A percentile compares a stretch with the other conserved stretches of the same genome.
Conservation (phyloP, 2,329 filamentous ascomycete species). For the Sclerotinia borealis region DNA sequence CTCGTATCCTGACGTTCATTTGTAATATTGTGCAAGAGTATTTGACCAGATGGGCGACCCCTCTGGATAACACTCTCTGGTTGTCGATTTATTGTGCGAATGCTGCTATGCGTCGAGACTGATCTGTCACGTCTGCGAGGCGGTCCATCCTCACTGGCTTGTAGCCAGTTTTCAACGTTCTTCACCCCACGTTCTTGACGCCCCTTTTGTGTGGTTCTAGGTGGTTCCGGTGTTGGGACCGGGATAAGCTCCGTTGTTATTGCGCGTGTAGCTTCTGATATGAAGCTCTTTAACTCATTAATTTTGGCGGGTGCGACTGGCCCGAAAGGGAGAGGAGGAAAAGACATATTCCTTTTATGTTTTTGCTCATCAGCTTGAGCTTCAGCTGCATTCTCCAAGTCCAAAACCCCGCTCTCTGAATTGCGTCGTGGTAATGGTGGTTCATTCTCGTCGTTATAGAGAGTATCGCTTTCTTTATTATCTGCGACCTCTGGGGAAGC, state of each 20-base stretch:
- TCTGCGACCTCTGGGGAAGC: neutral
- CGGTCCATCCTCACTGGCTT: constrained; percentile 13
- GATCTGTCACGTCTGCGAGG: constrained; percentile 23
- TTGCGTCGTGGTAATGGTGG: constrained; percentile 26
- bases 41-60: constrained; percentile 8
- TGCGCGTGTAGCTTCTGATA: constrained; percentile 16
- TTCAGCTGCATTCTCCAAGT: constrained; percentile 17
- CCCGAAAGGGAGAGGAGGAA: constrained; percentile 14
- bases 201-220: constrained; percentile 11
- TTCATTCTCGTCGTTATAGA: constrained; percentile 16
- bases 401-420: constrained; percentile 31
- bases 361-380: constrained; percentile 11
- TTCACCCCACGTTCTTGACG: constrained; percentile 11
- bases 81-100: constrained; percentile 23
- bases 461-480: constrained; percentile 14
- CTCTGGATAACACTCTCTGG: constrained; percentile 13
- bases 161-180: constrained; percentile 27
- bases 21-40: constrained; percentile 11
- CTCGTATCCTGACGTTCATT: constrained; percentile 22
- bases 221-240: constrained; percentile 3
- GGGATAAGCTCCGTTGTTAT: constrained; percentile 1
- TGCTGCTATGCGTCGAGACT: constrained; percentile 25
- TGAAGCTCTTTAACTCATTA: constrained; percentile 11
- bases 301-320: constrained; percentile 8
- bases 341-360: constrained; percentile 23